A percentile compares a stretch with the other conserved stretches of the same genome.
phyloP scores from a whole-genome alignment of 345 rosid species.

The Noccaea caerulescens region DNA sequence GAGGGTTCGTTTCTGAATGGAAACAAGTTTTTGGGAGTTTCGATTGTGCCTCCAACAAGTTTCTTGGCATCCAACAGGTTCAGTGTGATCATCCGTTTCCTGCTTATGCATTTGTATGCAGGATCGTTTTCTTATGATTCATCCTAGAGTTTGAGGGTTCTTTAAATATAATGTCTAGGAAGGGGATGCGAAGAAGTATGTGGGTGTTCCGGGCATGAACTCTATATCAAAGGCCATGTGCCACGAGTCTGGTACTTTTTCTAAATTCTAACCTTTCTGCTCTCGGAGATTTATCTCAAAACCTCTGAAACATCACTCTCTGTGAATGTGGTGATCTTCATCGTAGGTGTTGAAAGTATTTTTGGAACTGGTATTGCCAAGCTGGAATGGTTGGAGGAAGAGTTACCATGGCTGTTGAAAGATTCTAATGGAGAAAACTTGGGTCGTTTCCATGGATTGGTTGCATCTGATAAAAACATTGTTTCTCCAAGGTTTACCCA shows the following conservation, averaged over 20 bases:
- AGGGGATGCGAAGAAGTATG: conserved; percentile 61
- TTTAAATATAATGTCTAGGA: conserved; percentile 49
- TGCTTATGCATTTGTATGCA: too few species aligned
- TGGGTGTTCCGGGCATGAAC: conserved; percentile 88
- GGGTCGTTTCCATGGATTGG: conserved; percentile 68
- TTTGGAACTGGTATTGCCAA: conserved; percentile 65
- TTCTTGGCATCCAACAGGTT: conserved; percentile 62
- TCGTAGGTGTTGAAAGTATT: conserved; percentile 69
- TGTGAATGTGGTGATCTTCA: conserved; percentile 5
- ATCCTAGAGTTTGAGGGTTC: conserved; percentile 3
- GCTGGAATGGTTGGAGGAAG: conserved; percentile 70
- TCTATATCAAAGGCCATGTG: conserved; percentile 71
- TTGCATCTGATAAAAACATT: conserved; percentile 71
- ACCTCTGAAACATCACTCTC: conserved; percentile 2
- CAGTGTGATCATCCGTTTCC: too few species aligned
- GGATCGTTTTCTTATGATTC: conserved; percentile 10
- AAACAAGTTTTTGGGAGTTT: conserved; percentile 62
- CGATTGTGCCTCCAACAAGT: conserved; percentile 58
- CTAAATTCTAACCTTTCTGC: background rate
- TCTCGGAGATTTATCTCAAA: background rate
- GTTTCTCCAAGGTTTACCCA: conserved; percentile 67
- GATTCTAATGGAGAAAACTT: conserved; percentile 63
- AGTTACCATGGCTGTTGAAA: conserved; percentile 62
- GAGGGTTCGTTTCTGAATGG: conserved; percentile 76
- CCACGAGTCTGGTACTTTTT: conserved; percentile 57